Evolutionary conservation across 345 rosid species (phyloP).

Genomic region (Eucalyptus urophylla): DNA sequence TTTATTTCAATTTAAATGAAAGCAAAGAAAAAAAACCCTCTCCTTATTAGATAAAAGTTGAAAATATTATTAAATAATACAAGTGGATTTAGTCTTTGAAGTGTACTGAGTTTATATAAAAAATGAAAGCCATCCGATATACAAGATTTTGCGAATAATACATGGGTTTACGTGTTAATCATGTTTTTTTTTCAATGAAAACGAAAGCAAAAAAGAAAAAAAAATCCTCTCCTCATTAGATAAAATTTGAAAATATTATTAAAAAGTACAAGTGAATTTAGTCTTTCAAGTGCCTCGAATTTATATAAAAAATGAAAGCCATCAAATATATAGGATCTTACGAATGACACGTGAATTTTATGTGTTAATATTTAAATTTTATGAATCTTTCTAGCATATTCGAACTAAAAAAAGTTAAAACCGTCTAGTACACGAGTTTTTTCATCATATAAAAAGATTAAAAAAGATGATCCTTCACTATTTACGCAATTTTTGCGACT

Average conservation of each 20-base stretch:
- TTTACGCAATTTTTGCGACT: background rate
- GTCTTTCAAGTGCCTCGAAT: background rate
- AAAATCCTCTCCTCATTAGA: accelerated
- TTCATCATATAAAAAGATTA: background rate
- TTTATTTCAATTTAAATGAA: background rate
- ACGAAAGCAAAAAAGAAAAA: background rate
- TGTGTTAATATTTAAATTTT: too few species aligned
- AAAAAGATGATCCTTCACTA: background rate
- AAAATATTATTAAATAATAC: background rate
- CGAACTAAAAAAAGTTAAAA: too few species aligned
- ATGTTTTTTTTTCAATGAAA: background rate
- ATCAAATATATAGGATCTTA: accelerated
- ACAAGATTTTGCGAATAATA: too few species aligned
- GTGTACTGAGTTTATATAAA: background rate
- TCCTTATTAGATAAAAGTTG: background rate
- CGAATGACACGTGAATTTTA: accelerated
- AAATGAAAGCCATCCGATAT: too few species aligned
- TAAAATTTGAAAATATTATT: background rate
- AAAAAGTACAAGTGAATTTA: background rate
- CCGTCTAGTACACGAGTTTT: accelerated
- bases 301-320: too few species aligned
- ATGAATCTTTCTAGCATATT: too few species aligned
- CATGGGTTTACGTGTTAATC: too few species aligned
- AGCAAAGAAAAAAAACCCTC: background rate
- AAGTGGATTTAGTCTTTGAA: background rate